Percentiles rank a stretch among this genome's conserved stretches.
These are phyloP conservation scores for Dioscorea alata DNA, from an alignment of 106 monocot genomes.

Conservation along the genomic window DNA sequence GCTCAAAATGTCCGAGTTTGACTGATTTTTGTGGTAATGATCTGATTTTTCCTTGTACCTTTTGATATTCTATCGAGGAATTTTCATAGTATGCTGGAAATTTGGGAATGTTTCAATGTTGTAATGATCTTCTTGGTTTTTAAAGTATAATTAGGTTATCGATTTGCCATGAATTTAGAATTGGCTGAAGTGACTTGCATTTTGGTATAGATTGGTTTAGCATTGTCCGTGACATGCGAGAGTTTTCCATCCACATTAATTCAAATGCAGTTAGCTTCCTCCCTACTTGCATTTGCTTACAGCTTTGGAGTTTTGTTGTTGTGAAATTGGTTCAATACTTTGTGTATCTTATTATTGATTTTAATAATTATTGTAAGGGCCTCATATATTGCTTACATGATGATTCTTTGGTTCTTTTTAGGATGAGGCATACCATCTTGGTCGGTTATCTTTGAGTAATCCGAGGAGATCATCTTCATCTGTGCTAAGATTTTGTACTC, in stretches of 20 bases:
- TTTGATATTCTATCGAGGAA: background rate
- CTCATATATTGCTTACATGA: background rate
- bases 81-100: too few relatives aligned
- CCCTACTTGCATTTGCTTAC: background rate
- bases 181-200: too few relatives aligned
- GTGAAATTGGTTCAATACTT: background rate
- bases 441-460: slow-evolving; percentile 7
- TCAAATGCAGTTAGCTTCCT: too few relatives aligned
- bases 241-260: too few relatives aligned
- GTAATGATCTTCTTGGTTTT: too few relatives aligned
- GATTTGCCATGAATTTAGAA: too few relatives aligned
- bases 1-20: background rate
- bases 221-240: too few relatives aligned
- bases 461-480: slow-evolving; percentile 10
- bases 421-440: background rate
- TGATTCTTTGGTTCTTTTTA: background rate
- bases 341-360: background rate
- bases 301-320: background rate
- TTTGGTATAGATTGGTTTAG: too few relatives aligned
- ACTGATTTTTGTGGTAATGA: background rate
- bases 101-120: too few relatives aligned
- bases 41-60: background rate
- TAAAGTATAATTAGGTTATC: too few relatives aligned
- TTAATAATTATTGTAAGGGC: background rate
- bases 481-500: slow-evolving; percentile 12